phyloP scores from a whole-genome alignment of 352 stramenopile species.

The Phytophthora pseudosyringae region DNA sequence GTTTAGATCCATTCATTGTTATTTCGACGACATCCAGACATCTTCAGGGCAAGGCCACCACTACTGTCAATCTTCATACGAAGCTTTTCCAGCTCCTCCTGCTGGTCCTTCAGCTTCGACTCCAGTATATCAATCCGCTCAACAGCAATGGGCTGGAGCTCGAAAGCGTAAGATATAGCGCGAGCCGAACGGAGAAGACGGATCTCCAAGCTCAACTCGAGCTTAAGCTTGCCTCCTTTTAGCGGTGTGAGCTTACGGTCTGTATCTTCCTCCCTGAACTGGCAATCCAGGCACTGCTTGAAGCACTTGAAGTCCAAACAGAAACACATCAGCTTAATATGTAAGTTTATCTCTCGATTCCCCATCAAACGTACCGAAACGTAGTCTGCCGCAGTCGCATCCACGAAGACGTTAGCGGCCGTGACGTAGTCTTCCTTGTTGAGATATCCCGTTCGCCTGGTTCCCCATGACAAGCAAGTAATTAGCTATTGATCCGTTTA shows the following conservation, averaged over 20 bases:
- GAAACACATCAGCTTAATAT: not conserved
- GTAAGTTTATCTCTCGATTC: not conserved
- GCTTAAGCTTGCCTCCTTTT: not conserved
- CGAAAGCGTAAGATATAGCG: slow-evolving; percentile 9
- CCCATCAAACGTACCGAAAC: not conserved
- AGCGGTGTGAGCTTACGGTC: slow-evolving; percentile 7
- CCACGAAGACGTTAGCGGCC: not conserved
- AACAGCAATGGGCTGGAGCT: slow-evolving; percentile 10
- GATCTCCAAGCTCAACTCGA: slow-evolving; percentile 20
- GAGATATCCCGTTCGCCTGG: slow-evolving; percentile 1
- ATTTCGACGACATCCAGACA: no score
- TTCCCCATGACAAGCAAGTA: no score
- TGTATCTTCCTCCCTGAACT: not conserved
- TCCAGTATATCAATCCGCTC: slow-evolving; percentile 20
- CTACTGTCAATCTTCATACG: not conserved
- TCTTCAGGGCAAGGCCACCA: no score
- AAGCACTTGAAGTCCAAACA: not conserved
- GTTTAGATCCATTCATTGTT: no score
- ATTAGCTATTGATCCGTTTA: no score
- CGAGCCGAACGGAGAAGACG: slow-evolving; percentile 7
- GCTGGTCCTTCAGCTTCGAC: slow-evolving; percentile 25
- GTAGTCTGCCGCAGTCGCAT: not conserved
- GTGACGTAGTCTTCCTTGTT: slow-evolving; percentile 6
- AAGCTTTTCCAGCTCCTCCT: slow-evolving; percentile 13
- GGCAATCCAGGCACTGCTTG: not conserved